Evolutionary conservation across 2,329 filamentous ascomycete species (phyloP).

Genomic region (Xylariaceae sp.): DNA sequence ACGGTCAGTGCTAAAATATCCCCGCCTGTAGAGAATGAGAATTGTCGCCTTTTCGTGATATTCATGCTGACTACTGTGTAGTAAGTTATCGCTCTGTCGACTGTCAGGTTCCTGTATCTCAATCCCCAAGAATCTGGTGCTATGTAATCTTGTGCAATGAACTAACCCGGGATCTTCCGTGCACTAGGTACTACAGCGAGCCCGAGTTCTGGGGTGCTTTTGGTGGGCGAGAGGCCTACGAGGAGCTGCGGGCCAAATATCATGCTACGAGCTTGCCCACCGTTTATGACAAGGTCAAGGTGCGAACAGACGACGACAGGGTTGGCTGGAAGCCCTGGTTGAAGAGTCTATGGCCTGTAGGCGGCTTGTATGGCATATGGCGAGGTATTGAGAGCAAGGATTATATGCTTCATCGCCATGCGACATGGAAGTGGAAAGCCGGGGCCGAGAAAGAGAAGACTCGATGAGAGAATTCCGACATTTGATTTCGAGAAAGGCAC

Average conservation of each 20-base stretch:
- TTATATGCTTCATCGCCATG: constrained; percentile 51
- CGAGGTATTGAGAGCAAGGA: constrained; percentile 58
- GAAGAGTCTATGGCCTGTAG: constrained; percentile 53
- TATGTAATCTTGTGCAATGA: too few relatives aligned
- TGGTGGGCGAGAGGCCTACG: constrained; percentile 57
- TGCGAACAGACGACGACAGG: constrained; percentile 43
- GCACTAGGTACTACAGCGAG: constrained; percentile 63
- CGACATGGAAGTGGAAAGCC: constrained; percentile 52
- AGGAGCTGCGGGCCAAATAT: constrained; percentile 61
- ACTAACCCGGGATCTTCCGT: too few relatives aligned
- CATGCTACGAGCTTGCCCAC: constrained; percentile 59
- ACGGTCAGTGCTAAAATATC: constrained; percentile 36
- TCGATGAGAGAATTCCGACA: too few relatives aligned
- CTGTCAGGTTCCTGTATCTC: too few relatives aligned
- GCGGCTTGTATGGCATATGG: constrained; percentile 58
- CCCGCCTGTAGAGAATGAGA: too few relatives aligned
- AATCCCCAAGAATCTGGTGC: too few relatives aligned
- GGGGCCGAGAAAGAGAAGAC: constrained; percentile 25
- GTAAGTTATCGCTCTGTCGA: too few relatives aligned
- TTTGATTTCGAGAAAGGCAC: constrained; percentile 7
- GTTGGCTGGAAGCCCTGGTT: constrained; percentile 42
- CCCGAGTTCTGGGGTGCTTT: constrained; percentile 68
- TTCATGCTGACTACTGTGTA: too few relatives aligned
- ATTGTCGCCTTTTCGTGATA: too few relatives aligned
- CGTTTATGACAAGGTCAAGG: constrained; percentile 69